Evolutionary conservation across 257 asterid species (phyloP), one percentile per base, ranked within the genome.

Genomic region (Agastache rugosa): DNA sequence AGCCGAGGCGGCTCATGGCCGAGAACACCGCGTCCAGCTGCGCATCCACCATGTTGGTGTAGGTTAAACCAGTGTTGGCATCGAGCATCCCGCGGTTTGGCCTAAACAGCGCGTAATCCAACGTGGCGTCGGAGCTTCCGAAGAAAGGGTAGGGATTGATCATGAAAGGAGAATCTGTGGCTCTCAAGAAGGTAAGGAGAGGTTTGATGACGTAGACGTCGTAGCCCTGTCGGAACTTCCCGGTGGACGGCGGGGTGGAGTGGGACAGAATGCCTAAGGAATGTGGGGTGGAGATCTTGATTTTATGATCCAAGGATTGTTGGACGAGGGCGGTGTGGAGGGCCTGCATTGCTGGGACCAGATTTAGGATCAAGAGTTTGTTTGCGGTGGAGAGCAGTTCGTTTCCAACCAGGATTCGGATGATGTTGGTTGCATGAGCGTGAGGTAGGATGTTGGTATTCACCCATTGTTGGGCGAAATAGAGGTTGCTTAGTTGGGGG

Each of bases 191-290:
- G 20, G 31, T 53, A 1, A 87, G 80, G 11, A 87, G 70, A n/a
- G 87, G 79, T 44, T 66, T 74, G 19, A 85, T 75, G 64, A 85
- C 41, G 1, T 72, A 77, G 19, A 70, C 42, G 14, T 78, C 83
- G 17, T 79, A 79, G 12, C 79, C 84, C 19, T 50, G 73, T 22
- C 80, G 64, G 53, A 83, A 83, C 23, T 17, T 72, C 77, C 88
- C 97, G 0, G 67, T 29, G 3, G 97, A 91, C 0, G 97, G 96
- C 0, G 96, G 93, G 78, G 74, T 85, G 1, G 96, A 89, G 84
- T 35, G 80, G 1, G 89, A 70, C 0, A 91, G 77, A 50, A 89
- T 84, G 37, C 96, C 93, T n/a, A 89, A 19, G 0, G 93, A 91
- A 69, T 85, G 93, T 0, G 93, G 90, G 1, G 96, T 89, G 19